Conservation (phyloP, 2,329 filamentous ascomycete species). For the Ophiosphaerella herpotricha region DNA sequence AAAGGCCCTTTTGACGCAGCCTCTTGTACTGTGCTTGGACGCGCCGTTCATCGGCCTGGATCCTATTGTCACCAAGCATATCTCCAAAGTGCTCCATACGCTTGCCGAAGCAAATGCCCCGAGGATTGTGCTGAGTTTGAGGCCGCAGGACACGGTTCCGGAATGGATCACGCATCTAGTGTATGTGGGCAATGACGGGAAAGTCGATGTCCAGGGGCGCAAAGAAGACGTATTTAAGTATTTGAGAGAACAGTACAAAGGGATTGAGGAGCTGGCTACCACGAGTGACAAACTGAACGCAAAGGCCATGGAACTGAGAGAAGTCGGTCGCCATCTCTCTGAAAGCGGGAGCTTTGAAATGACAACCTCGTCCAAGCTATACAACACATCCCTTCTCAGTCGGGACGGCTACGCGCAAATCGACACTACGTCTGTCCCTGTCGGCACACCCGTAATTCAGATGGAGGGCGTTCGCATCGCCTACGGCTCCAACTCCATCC, state of each 20-base stretch:
- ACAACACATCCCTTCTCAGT: slow-evolving; percentile 20
- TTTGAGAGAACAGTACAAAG: slow-evolving; percentile 32
- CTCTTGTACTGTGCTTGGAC: slow-evolving; percentile 79
- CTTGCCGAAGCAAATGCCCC: slow-evolving; percentile 71
- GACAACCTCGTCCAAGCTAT: not conserved
- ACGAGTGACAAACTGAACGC: slow-evolving; percentile 13
- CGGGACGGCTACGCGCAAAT: slow-evolving; percentile 37
- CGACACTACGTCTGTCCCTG: slow-evolving; percentile 16
- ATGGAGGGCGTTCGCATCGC: slow-evolving; percentile 83
- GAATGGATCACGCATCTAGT: slow-evolving; percentile 88
- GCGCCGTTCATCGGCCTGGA: slow-evolving; percentile 90
- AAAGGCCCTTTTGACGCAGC: slow-evolving; percentile 76
- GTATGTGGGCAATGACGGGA: slow-evolving; percentile 69
- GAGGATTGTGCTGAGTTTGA: slow-evolving; percentile 74
- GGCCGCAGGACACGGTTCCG: slow-evolving; percentile 85
- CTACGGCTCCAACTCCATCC: slow-evolving; percentile 76
- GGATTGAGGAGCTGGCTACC: slow-evolving; percentile 19
- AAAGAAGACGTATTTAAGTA: slow-evolving; percentile 66
- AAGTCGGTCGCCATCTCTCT: slow-evolving; percentile 35
- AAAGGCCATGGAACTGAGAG: slow-evolving; percentile 29
- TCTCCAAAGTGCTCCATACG: slow-evolving; percentile 72
- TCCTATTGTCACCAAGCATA: slow-evolving; percentile 72
- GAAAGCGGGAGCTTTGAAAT: slow-evolving; percentile 35
- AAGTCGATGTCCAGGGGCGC: slow-evolving; percentile 67
- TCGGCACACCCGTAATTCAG: slow-evolving; percentile 76